Conservation (phyloP, 768 basidiomycete genomes). For the Trametes villosa region DNA sequence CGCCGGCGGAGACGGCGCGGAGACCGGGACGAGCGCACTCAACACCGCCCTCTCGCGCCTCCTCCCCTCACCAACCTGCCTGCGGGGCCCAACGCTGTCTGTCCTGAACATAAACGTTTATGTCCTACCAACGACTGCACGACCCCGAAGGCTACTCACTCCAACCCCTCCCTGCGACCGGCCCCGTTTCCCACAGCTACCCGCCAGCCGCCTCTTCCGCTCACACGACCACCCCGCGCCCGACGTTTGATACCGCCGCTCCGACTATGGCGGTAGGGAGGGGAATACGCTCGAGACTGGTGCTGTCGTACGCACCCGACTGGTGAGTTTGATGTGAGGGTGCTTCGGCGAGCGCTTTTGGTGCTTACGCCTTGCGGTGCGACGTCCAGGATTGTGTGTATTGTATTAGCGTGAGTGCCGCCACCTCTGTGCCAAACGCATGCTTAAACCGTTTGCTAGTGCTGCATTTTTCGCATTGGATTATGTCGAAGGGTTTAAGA, state of each 20-base stretch:
- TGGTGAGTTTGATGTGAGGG: slow-evolving; percentile 52
- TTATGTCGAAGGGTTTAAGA: slow-evolving; percentile 69
- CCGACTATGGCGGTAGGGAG: slow-evolving; percentile 38
- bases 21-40: too few relatives aligned
- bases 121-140: slow-evolving; percentile 20
- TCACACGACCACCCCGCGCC: neutral
- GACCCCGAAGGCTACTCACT: slow-evolving; percentile 14
- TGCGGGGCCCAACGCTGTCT: neutral
- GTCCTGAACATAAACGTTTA: slow-evolving; percentile 2
- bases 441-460: slow-evolving; percentile 40
- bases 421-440: too few relatives aligned
- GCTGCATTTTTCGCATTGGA: slow-evolving; percentile 66
- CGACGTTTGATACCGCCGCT: neutral
- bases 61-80: neutral
- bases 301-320: slow-evolving; percentile 74
- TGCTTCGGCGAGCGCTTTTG: neutral
- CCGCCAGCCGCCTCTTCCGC: neutral
- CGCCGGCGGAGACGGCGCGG: too few relatives aligned
- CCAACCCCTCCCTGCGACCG: neutral
- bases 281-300: slow-evolving; percentile 30
- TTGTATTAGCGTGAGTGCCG: slow-evolving; percentile 61
- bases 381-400: slow-evolving; percentile 62
- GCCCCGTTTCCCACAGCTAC: neutral
- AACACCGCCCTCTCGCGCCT: neutral
- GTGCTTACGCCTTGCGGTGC: neutral